Percentiles rank a stretch among this genome's conserved stretches.
Evolutionary conservation across 495 filamentous ascomycete genomes (phyloP).

Genomic region (Podospora fimiseda): DNA sequence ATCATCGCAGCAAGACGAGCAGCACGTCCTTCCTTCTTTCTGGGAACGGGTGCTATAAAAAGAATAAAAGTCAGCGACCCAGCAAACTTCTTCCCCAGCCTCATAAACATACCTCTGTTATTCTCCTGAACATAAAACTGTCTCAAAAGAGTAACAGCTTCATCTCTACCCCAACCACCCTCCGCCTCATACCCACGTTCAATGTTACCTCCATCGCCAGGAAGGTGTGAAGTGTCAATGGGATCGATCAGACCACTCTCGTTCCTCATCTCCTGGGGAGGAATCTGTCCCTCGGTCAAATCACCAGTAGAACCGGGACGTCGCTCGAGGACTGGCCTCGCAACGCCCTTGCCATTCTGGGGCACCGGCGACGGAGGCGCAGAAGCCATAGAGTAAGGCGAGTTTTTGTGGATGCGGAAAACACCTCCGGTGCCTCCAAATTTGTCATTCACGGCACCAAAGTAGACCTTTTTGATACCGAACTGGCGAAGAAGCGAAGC

Average conservation of each 20-base stretch:
- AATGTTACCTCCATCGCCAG: constrained; percentile 44
- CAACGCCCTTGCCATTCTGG: constrained; percentile 25
- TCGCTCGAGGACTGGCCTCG: constrained; percentile 20
- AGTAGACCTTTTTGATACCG: constrained; percentile 76
- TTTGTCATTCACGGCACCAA: constrained; percentile 89
- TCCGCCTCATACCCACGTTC: constrained; percentile 68
- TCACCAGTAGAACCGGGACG: constrained; percentile 17
- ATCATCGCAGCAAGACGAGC: constrained; percentile 43
- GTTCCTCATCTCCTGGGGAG: neutral
- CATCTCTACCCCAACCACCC: constrained; percentile 77
- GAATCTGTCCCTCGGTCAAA: neutral
- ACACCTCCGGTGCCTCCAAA: constrained; percentile 96
- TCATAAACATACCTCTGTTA: constrained; percentile 56
- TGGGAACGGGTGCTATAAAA: constrained; percentile 43
- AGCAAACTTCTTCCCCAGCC: neutral
- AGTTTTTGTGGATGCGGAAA: constrained; percentile 76
- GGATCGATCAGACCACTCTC: constrained; percentile 2
- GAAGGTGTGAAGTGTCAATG: constrained; percentile 11
- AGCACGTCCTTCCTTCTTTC: constrained; percentile 48
- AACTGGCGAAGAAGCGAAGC: constrained; percentile 85
- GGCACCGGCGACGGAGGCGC: constrained; percentile 23
- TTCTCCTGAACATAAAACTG: constrained; percentile 98
- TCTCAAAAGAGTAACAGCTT: constrained; percentile 83
- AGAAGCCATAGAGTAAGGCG: constrained; percentile 22
- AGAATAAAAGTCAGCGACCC: neutral